Percentiles rank a stretch among this genome's conserved stretches.
Conservation (phyloP, 768 basidiomycete genomes). For the Trametes villosa region DNA sequence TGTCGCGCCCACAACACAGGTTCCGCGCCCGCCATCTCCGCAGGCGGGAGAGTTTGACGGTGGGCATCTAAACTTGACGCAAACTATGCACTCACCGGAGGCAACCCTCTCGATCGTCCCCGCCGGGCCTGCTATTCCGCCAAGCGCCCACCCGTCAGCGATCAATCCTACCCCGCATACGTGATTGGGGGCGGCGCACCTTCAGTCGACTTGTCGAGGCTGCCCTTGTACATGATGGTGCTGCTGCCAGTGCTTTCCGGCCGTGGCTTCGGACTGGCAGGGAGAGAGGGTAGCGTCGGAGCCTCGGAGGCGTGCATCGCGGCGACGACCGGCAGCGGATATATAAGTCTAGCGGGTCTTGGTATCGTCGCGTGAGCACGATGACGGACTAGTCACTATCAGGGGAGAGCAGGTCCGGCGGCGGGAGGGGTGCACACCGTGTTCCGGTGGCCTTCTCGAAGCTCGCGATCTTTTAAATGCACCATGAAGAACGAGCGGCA, state of each 20-base stretch:
- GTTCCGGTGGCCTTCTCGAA: slow-evolving; percentile 1
- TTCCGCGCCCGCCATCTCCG: background rate
- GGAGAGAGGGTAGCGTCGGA: background rate
- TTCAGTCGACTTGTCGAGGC: slow-evolving; percentile 9
- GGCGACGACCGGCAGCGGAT: background rate
- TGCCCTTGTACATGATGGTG: slow-evolving; percentile 12
- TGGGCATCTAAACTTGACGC: background rate
- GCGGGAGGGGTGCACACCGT: background rate
- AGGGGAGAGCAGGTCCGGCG: background rate
- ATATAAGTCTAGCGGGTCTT: slow-evolving; percentile 8
- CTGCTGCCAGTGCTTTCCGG: slow-evolving; percentile 2
- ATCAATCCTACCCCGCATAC: background rate
- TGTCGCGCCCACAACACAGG: background rate
- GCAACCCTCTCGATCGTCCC: background rate
- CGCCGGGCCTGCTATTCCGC: background rate
- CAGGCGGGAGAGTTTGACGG: background rate
- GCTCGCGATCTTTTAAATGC: background rate
- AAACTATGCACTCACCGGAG: background rate
- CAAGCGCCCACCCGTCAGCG: slow-evolving; percentile 3
- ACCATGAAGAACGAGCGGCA: background rate
- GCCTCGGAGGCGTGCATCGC: background rate
- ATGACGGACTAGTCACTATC: background rate
- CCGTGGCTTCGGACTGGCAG: background rate
- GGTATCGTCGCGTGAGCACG: slow-evolving; percentile 5
- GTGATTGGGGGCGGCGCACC: background rate